Percentiles rank a stretch among this genome's conserved stretches.
These are phyloP conservation scores for Epichloe elymi DNA, from an alignment of 2,329 filamentous ascomycete species.

Conservation along the genomic window DNA sequence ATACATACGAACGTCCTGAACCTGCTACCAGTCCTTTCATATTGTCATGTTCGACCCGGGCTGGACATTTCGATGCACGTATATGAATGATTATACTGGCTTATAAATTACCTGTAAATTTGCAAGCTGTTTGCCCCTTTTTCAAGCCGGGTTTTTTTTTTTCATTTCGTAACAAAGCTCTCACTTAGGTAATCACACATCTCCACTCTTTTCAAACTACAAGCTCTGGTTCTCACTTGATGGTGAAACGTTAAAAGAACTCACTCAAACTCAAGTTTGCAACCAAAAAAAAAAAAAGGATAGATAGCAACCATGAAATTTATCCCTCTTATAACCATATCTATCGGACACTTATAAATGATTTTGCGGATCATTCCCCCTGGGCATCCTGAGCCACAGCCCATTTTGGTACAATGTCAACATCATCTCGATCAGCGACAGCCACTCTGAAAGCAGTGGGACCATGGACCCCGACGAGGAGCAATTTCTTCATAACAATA, in stretches of 20 bases:
- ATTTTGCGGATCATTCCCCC: not conserved
- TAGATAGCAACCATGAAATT: not conserved
- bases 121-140: too few species aligned
- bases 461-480: constrained; percentile 20
- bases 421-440: constrained; percentile 8
- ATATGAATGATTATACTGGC: too few species aligned
- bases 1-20: too few species aligned
- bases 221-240: not conserved
- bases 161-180: too few species aligned
- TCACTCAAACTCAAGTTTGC: not conserved
- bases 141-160: too few species aligned
- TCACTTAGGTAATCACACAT: not conserved
- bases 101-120: too few species aligned
- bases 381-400: not conserved
- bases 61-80: too few species aligned
- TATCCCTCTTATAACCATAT: not conserved
- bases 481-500: constrained; percentile 5
- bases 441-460: constrained; percentile 7
- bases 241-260: not conserved
- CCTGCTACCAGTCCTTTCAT: too few species aligned
- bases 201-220: not conserved
- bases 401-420: constrained; percentile 17
- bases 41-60: too few species aligned
- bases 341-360: not conserved
- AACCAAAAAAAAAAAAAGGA: not conserved